Conservation (phyloP, 495 filamentous ascomycete genomes). For the Hypoxylon rickii region DNA sequence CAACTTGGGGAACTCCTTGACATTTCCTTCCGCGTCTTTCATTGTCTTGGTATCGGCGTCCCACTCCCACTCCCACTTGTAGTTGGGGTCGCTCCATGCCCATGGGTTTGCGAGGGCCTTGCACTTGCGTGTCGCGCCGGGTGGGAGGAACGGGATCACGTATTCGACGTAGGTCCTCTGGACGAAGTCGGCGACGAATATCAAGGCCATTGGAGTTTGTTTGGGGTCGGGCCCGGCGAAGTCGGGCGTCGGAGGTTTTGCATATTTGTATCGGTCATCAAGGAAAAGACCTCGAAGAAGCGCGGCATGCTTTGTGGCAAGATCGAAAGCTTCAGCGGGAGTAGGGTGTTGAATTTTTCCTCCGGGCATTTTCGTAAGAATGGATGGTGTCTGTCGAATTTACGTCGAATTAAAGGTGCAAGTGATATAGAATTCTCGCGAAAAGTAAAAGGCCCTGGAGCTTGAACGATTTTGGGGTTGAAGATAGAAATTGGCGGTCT, state of each 20-base stretch:
- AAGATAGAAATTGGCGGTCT: no score
- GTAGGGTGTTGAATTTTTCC: conserved; percentile 24
- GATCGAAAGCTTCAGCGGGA: conserved; percentile 33
- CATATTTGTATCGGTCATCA: conserved; percentile 27
- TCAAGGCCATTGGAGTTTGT: conserved; percentile 24
- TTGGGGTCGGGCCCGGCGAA: conserved; percentile 28
- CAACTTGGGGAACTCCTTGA: conserved; percentile 42
- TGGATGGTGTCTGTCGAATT: no score
- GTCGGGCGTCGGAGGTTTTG: conserved; percentile 26
- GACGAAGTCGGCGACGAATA: conserved; percentile 35
- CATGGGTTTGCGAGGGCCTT: conserved; percentile 38
- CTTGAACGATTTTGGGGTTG: no score
- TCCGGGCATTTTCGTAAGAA: conserved; percentile 21
- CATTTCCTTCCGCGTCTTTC: conserved; percentile 46
- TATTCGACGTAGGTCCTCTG: conserved; percentile 36
- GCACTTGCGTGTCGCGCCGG: conserved; percentile 34
- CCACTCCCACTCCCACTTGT: conserved; percentile 36
- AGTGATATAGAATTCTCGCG: no score
- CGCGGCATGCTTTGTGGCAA: conserved; percentile 26
- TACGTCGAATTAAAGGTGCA: no score
- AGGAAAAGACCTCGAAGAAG: conserved; percentile 31
- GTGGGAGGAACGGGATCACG: conserved; percentile 36
- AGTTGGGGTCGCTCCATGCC: conserved; percentile 31
- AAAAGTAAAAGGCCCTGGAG: no score
- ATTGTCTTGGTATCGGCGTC: conserved; percentile 39